A percentile compares a stretch with the other conserved stretches of the same genome.
Evolutionary conservation across 2,329 filamentous ascomycete genomes (phyloP).

Genomic region (Talaromyces sp.): DNA sequence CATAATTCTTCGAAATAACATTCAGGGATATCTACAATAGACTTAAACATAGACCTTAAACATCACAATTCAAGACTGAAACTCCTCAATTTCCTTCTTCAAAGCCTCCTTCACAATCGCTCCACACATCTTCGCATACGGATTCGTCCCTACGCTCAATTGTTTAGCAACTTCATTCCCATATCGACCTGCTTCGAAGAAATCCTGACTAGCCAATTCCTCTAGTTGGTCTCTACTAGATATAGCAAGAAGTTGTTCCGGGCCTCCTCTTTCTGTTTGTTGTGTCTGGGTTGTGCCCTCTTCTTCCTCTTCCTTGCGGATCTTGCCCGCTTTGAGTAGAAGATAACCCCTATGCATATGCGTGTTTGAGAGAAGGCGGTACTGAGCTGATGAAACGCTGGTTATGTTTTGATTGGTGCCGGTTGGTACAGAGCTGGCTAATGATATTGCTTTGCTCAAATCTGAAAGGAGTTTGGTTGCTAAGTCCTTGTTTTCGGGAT

Average conservation of each 20-base stretch:
- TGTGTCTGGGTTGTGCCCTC: constrained; percentile 1
- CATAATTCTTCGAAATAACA: neutral
- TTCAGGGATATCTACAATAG: neutral
- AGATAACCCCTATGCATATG: constrained; percentile 56
- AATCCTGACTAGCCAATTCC: constrained; percentile 56
- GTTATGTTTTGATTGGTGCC: constrained; percentile 37
- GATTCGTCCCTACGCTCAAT: constrained; percentile 61
- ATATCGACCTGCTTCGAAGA: constrained; percentile 54
- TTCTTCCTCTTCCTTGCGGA: constrained; percentile 23
- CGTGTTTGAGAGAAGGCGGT: constrained; percentile 53
- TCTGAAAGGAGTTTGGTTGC: constrained; percentile 36
- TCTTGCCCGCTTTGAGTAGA: constrained; percentile 39
- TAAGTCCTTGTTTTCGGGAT: constrained; percentile 23
- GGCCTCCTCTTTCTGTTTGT: constrained; percentile 20
- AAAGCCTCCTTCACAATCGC: constrained; percentile 61
- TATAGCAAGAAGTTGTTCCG: constrained; percentile 35
- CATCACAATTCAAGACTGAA: constrained; percentile 17
- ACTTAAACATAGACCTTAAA: neutral
- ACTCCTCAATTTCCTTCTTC: constrained; percentile 51
- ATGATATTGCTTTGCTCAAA: constrained; percentile 46
- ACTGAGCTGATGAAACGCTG: constrained; percentile 45
- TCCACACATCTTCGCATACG: constrained; percentile 63
- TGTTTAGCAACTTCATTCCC: constrained; percentile 58
- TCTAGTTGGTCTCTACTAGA: constrained; percentile 46
- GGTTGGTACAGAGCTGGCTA: constrained; percentile 42